A percentile compares a stretch with the other conserved stretches of the same genome.
phyloP scores from a whole-genome alignment of 2,329 filamentous ascomycete species.

The Ascochyta pisi region DNA sequence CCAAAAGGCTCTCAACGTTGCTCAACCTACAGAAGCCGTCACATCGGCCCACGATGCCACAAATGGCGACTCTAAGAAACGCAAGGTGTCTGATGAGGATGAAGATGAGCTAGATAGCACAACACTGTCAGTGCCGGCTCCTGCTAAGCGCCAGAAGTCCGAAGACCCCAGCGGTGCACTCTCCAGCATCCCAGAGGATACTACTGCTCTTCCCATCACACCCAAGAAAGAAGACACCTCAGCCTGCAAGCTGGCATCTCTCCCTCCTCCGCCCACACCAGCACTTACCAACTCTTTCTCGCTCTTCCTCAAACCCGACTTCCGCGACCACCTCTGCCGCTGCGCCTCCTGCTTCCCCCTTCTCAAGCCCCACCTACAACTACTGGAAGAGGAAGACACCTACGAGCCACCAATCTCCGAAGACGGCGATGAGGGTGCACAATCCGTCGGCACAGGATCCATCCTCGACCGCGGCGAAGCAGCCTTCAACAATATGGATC shows the following conservation, averaged over 20 bases:
- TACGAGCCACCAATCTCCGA: slow-evolving; percentile 89
- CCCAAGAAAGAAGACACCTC: slow-evolving; percentile 30
- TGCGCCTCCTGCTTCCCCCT: slow-evolving; percentile 81
- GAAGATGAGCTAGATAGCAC: slow-evolving; percentile 30
- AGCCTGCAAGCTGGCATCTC: slow-evolving; percentile 66
- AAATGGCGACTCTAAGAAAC: slow-evolving; percentile 49
- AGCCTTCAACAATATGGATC: slow-evolving; percentile 88
- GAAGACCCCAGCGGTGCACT: slow-evolving; percentile 38
- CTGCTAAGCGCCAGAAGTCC: slow-evolving; percentile 47
- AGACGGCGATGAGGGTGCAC: slow-evolving; percentile 60
- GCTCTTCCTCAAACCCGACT: slow-evolving; percentile 80
- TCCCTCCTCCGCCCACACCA: slow-evolving; percentile 62
- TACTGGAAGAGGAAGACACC: slow-evolving; percentile 91
- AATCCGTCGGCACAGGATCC: slow-evolving; percentile 74
- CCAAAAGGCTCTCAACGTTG: slow-evolving; percentile 34
- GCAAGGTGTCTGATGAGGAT: slow-evolving; percentile 55
- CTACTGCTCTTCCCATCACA: slow-evolving; percentile 30
- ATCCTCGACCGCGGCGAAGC: slow-evolving; percentile 92
- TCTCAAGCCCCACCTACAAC: slow-evolving; percentile 74
- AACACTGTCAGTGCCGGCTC: slow-evolving; percentile 24
- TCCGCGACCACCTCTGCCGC: slow-evolving; percentile 82
- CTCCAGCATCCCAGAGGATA: slow-evolving; percentile 46
- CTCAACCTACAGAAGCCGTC: slow-evolving; percentile 12
- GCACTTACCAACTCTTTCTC: slow-evolving; percentile 70
- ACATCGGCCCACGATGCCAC: slow-evolving; percentile 23